phyloP scores from a whole-genome alignment of 225 moss, liverwort and hornwort species.

The Marchantia polymorpha region DNA sequence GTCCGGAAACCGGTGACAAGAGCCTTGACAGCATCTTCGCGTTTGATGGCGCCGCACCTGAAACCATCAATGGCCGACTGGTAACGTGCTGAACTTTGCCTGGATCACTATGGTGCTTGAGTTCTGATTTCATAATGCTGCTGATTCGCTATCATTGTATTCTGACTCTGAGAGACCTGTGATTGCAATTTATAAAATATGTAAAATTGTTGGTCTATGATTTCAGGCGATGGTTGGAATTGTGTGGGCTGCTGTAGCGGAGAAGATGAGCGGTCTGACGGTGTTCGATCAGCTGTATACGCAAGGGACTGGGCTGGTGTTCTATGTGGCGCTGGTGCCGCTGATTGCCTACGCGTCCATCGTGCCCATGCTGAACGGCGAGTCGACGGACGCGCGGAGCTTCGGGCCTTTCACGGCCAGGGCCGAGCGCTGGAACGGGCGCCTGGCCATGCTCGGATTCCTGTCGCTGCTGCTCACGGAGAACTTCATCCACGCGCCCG shows the following conservation, averaged over 20 bases:
- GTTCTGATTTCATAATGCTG: no score
- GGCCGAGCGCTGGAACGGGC: constrained; percentile 32
- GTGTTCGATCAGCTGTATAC: constrained; percentile 36
- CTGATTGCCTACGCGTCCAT: constrained; percentile 1
- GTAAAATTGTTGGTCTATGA: no score
- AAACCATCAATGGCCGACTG: no score
- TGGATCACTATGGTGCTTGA: no score
- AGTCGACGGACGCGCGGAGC: constrained; percentile 27
- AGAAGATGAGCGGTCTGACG: constrained; percentile 25
- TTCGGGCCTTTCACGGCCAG: constrained; percentile 24
- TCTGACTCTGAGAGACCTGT: no score
- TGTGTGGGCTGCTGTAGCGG: not conserved
- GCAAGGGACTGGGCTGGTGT: constrained; percentile 15
- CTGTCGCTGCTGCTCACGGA: constrained; percentile 20
- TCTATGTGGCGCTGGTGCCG: constrained; percentile 1
- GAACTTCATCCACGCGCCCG: constrained; percentile 22
- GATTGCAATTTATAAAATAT: no score
- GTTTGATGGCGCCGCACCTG: no score
- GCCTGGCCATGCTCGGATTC: constrained; percentile 28
- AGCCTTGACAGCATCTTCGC: no score
- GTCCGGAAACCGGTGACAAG: no score
- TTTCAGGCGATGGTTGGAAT: constrained; percentile 27
- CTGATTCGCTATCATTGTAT: no score
- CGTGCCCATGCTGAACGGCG: constrained; percentile 22
- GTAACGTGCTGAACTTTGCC: not conserved